These are phyloP conservation scores for Lactarius vividus DNA, from an alignment of 768 basidiomycete species.

Conservation along the genomic window DNA sequence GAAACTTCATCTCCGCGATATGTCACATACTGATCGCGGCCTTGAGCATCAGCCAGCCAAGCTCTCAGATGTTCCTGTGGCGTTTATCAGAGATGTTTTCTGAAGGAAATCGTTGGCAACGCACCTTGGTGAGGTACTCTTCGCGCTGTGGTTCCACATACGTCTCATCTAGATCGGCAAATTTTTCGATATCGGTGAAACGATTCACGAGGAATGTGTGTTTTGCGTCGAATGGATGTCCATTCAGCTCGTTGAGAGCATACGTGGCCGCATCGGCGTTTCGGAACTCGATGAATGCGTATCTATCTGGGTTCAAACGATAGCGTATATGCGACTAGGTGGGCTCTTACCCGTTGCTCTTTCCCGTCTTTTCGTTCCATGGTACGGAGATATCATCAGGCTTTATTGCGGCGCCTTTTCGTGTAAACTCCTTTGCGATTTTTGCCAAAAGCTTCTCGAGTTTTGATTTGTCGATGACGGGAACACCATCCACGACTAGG, in stretches of 20 bases:
- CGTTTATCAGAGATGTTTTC: not conserved
- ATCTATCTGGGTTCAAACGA: slow-evolving; percentile 43
- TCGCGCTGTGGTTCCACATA: slow-evolving; percentile 73
- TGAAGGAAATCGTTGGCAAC: slow-evolving; percentile 23
- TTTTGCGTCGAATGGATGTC: slow-evolving; percentile 81
- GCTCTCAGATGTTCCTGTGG: slow-evolving; percentile 88
- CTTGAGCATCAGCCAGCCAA: slow-evolving; percentile 90
- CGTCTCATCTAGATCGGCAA: slow-evolving; percentile 69
- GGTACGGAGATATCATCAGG: slow-evolving; percentile 81
- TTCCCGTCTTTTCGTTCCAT: slow-evolving; percentile 77
- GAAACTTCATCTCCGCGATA: slow-evolving; percentile 90
- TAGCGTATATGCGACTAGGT: not conserved
- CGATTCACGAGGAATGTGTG: slow-evolving; percentile 84
- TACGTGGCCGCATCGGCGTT: slow-evolving; percentile 66
- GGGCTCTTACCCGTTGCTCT: slow-evolving; percentile 83
- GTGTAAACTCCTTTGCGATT: slow-evolving; percentile 79
- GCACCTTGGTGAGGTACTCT: slow-evolving; percentile 72
- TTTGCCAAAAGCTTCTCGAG: slow-evolving; percentile 77
- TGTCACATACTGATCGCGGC: slow-evolving; percentile 94
- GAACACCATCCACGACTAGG: slow-evolving; percentile 89
- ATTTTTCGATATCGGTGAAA: slow-evolving; percentile 88
- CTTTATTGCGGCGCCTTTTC: slow-evolving; percentile 75
- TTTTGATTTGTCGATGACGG: slow-evolving; percentile 84
- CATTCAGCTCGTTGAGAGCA: slow-evolving; percentile 65
- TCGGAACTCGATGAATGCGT: slow-evolving; percentile 77